A percentile compares a stretch with the other conserved stretches of the same genome.
These are phyloP conservation scores for Macrolepiota dolichaula DNA, from an alignment of 768 basidiomycete genomes.

Conservation along the genomic window DNA sequence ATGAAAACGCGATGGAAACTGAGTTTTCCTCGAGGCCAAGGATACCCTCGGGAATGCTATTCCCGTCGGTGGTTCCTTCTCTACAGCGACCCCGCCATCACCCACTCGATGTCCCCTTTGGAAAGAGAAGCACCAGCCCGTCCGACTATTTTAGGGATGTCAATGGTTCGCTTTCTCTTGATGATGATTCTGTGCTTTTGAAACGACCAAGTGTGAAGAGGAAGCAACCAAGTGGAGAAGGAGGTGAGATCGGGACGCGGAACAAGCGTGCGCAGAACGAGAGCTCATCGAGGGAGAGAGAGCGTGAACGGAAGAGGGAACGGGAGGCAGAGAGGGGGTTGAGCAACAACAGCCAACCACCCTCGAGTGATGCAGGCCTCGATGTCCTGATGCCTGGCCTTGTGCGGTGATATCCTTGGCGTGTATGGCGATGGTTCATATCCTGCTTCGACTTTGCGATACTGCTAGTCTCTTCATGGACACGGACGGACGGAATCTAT, in stretches of 20 bases:
- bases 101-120: constrained; percentile 14
- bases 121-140: constrained; percentile 70
- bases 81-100: constrained; percentile 2
- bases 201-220: constrained; percentile 71
- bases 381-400: constrained; percentile 4
- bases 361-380: neutral
- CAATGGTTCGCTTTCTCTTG: constrained; percentile 21
- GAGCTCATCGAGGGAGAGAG: constrained; percentile 8
- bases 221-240: constrained; percentile 19
- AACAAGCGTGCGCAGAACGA: constrained; percentile 6
- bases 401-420: constrained; percentile 2
- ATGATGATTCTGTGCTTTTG: constrained; percentile 50
- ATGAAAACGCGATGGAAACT: neutral
- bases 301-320: constrained; percentile 2
- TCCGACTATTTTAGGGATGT: constrained; percentile 66
- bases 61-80: neutral
- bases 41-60: neutral
- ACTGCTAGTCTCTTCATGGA: constrained; percentile 2
- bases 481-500: constrained; percentile 4
- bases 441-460: neutral
- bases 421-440: neutral
- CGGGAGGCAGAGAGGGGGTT: neutral
- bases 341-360: constrained; percentile 2
- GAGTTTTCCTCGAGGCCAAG: neutral
- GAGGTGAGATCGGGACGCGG: neutral